Evolutionary conservation across 257 asterid species (phyloP).

Genomic region (Fraxinus excelsior): DNA sequence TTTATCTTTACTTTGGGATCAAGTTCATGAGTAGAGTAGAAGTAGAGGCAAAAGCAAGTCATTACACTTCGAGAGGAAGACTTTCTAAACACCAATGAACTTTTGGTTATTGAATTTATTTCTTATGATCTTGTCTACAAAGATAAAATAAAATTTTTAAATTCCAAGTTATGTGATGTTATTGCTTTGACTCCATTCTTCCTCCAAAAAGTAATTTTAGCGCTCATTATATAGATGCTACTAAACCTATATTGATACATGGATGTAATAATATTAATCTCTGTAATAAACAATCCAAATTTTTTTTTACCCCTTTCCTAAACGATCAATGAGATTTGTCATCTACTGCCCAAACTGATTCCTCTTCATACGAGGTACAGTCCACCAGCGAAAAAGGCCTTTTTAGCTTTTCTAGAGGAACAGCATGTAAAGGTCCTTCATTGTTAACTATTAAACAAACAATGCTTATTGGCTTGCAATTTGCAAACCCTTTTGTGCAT

Average conservation of each 20-base stretch:
- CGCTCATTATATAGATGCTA: background rate
- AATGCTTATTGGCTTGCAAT: background rate
- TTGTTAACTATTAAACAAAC: background rate
- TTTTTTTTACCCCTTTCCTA: background rate
- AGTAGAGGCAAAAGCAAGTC: background rate
- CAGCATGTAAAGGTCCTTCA: background rate
- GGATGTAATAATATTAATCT: background rate
- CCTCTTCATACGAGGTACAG: background rate
- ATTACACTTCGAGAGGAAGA: background rate
- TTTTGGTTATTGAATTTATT: background rate
- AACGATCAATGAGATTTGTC: background rate
- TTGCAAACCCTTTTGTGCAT: background rate
- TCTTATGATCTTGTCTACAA: background rate
- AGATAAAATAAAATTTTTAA: background rate
- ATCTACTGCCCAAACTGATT: background rate
- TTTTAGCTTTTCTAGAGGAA: background rate
- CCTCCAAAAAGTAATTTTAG: background rate
- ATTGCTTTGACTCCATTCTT: constrained; percentile 1
- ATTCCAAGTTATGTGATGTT: background rate
- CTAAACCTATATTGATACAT: background rate
- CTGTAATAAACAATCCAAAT: background rate
- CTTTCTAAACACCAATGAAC: background rate
- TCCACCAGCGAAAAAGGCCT: background rate
- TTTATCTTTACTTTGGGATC: background rate
- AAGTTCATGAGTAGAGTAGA: background rate